Base-by-base conservation (phyloP, 306 rosid genomes). In the Quercus cerris region DNA sequence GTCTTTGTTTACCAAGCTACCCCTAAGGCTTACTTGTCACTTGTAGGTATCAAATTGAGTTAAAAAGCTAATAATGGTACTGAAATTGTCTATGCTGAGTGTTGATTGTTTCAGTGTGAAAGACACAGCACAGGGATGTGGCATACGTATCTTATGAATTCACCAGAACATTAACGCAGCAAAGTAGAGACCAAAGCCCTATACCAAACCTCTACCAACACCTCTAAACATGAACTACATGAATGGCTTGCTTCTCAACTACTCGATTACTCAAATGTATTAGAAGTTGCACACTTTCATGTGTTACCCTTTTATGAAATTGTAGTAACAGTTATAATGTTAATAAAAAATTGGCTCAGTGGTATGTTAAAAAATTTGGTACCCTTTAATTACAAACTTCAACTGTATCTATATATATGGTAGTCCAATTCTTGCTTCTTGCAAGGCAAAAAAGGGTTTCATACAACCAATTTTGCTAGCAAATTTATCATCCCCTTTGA, bases 221-320 rank as follows among this genome's bases (percentile, higher is more conserved):
- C 61, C 77, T 41, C 77, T 12, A 73, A 78, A 82, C 69, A 54
- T 75, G 20, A 73, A 75, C 76, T 79, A 44, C 91, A 85, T 81
- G 97, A 91, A 74, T n/a, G 56, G 70, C 88, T 85, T 88, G 87
- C 88, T 78, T 90, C 73, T 76, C 84, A 92, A 78, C 98, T 78
- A 85, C 86, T 59, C 51, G 73, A 51, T 66, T 70, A 52, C 20
- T 69, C 44, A 62, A 30, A 55, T 67, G 64, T 14, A 69, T 31
- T 52, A 46, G 61, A 59, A 75, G 44, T 62, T 78, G 70, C 83
- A 77, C 76, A 59, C 77, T 57, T 57, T 68, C 84, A 76, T 68
- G 44, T 68, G 63, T 81, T 80, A 33, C 79, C 83, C 77, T 61
- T 67, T 75, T 70, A 71, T 73, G 61, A 59, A 81, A 75, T 61